Evolutionary conservation across 1,139 yeast species (phyloP).

Genomic region (Casaregolazyma lundiana): DNA sequence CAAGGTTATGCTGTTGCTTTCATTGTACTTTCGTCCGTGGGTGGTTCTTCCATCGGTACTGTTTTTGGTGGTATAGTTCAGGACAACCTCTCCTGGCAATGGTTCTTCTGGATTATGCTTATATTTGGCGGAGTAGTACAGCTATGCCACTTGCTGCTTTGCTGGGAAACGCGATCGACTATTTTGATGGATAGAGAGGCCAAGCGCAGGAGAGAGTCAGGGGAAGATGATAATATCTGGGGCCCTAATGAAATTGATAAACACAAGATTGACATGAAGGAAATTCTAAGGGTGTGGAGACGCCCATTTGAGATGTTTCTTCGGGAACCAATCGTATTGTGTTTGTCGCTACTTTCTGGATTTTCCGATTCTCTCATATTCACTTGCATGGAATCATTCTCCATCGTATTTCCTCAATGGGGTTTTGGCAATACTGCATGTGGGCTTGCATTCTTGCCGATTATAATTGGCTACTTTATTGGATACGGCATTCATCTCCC

Average conservation of each 20-base stretch:
- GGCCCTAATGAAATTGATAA: conserved; percentile 48
- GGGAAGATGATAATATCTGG: conserved; percentile 47
- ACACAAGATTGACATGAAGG: conserved; percentile 13
- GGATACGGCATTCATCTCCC: conserved; percentile 44
- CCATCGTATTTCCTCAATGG: conserved; percentile 44
- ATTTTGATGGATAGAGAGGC: conserved; percentile 46
- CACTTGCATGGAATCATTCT: conserved; percentile 50
- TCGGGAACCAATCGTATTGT: conserved; percentile 59
- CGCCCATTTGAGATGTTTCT: conserved; percentile 50
- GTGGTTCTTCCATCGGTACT: conserved; percentile 61
- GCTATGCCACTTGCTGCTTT: conserved; percentile 39
- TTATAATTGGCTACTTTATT: conserved; percentile 46
- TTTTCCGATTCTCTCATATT: conserved; percentile 59
- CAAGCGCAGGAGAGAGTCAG: conserved; percentile 39
- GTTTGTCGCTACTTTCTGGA: conserved; percentile 57
- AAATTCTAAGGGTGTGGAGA: conserved; percentile 32
- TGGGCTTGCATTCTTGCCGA: conserved; percentile 52
- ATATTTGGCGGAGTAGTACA: conserved; percentile 50
- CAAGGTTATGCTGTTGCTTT: conserved; percentile 11
- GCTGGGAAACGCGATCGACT: conserved; percentile 59
- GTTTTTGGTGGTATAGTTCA: conserved; percentile 54
- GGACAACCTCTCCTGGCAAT: conserved; percentile 44
- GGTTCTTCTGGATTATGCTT: conserved; percentile 55
- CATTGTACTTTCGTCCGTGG: conserved; percentile 29
- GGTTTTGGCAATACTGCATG: conserved; percentile 46